Conservation (phyloP, 2,329 filamentous ascomycete species). For the Penicillium sp. region DNA sequence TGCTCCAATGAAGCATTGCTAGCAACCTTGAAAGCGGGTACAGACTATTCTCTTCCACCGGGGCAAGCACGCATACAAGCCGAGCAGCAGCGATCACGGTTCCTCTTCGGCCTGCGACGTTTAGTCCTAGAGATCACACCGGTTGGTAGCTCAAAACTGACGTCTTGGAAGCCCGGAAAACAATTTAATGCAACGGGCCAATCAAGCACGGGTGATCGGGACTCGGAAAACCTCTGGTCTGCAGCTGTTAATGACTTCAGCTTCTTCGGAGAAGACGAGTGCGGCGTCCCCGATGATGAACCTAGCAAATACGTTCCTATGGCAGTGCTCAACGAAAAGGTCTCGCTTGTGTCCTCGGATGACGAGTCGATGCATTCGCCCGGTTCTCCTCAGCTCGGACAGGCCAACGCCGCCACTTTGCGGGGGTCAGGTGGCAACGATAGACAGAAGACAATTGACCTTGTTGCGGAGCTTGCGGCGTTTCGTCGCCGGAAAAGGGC, state of each 20-base stretch:
- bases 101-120: conserved; percentile 54
- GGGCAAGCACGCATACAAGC: conserved; percentile 50
- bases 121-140: conserved; percentile 55
- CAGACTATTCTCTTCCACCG: conserved; percentile 59
- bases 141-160: conserved; percentile 23
- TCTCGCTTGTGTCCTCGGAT: conserved; percentile 39
- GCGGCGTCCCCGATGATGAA: conserved; percentile 48
- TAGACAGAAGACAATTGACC: conserved; percentile 41
- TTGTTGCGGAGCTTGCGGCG: conserved; percentile 51
- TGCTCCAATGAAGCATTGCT: conserved; percentile 55
- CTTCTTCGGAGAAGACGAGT: conserved; percentile 58
- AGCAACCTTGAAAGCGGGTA: conserved; percentile 51
- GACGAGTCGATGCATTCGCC: conserved; percentile 24
- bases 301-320: conserved; percentile 46
- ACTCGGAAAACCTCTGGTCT: conserved; percentile 58
- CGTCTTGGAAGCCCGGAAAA: conserved; percentile 41
- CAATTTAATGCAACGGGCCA: conserved; percentile 48
- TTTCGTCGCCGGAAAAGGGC: conserved; percentile 54
- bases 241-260: conserved; percentile 59
- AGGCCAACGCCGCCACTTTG: conserved; percentile 1
- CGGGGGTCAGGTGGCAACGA: conserved; percentile 4
- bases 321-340: conserved; percentile 43
- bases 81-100: conserved; percentile 48
- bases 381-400: conserved; percentile 12
- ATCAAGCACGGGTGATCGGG: conserved; percentile 57